Conservation (phyloP, 2,329 filamentous ascomycete species). For the Cytospora chrysosperma region DNA sequence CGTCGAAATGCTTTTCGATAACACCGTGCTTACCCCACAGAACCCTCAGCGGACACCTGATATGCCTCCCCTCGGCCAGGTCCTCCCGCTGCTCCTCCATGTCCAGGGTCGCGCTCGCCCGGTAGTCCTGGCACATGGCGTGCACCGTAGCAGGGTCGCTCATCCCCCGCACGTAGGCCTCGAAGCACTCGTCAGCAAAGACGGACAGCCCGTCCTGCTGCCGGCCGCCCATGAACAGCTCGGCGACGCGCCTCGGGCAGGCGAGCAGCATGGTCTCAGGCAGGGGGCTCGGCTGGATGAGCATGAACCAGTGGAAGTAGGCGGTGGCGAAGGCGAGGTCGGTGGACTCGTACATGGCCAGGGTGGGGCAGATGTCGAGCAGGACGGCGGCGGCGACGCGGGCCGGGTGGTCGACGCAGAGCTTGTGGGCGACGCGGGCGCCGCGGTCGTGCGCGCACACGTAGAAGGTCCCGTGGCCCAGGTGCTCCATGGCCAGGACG, state of each 20-base stretch:
- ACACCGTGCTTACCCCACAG: conserved; percentile 51
- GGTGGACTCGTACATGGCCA: conserved; percentile 50
- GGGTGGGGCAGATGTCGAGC: conserved; percentile 55
- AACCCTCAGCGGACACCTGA: conserved; percentile 47
- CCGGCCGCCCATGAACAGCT: conserved; percentile 43
- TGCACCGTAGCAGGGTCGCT: conserved; percentile 43
- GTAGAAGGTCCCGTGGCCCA: conserved; percentile 43
- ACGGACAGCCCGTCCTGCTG: conserved; percentile 36
- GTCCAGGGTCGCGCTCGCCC: conserved; percentile 52
- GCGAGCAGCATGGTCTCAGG: conserved; percentile 47
- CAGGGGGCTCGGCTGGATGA: conserved; percentile 52
- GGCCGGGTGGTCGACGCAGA: conserved; percentile 47
- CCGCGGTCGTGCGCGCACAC: conserved; percentile 59
- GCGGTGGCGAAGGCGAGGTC: conserved; percentile 43
- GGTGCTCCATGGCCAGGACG: conserved; percentile 43
- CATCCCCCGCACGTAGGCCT: conserved; percentile 43
- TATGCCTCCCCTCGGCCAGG: conserved; percentile 40
- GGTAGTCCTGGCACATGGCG: conserved; percentile 56
- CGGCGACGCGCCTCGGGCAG: conserved; percentile 40
- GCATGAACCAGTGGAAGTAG: conserved; percentile 61
- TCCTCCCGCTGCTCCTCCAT: conserved; percentile 50
- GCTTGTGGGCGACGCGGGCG: conserved; percentile 53
- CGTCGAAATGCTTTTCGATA: conserved; percentile 50
- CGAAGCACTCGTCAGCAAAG: conserved; percentile 37
- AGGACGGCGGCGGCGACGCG: conserved; percentile 44